Base-by-base conservation (phyloP, 495 filamentous ascomycete species). In the Penicillium macrosclerotiorum region DNA sequence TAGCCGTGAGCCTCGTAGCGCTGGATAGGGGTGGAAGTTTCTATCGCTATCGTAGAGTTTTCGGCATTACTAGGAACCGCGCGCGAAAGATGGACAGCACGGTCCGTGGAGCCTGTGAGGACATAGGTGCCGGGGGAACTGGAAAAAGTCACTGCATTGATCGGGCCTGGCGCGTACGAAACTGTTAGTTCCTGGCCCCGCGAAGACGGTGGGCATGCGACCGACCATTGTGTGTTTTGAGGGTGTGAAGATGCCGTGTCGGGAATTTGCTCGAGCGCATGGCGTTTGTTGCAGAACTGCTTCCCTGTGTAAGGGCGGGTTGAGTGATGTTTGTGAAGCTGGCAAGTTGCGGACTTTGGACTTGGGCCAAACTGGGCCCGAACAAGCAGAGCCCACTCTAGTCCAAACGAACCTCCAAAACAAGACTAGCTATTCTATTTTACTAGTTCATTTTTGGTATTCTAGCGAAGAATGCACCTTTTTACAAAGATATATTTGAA, bases 1-100 rank as follows among this genome's bases (percentile, higher is more conserved):
- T 97, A 90, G 52, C 87, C 89, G 73, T 98, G 93, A 2, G 88
- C 86, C 42, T 85, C 69, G 73, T 94, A 97, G 34, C 81, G 84
- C 63, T 95, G 89, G 67, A 97, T 85, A 0, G 88, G 83, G 13
- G 65, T 56, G 8, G 60, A 75, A 17, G 71, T 69, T 43, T 73
- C 60, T 36, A 59, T 35, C 17, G 64, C 55, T 14, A 56, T 47
- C 14, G 66, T 45, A 31, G 64, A 60, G 50, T 37, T 54, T 45
- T 69, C 60, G 14, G 68, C 45, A 35, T 70, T 70, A 47, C 43
- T 68, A 6, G 76, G 69, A 20, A 76, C 59, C 3, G 83, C 77
- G 53, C 86, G 87, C 65, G 91, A 93, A 13, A 96, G 82, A 39
- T 89, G 82, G 61, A 96, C 80, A 29, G 80, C 75, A 51, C 91